phyloP scores from a whole-genome alignment of 2,329 filamentous ascomycete genomes.

The Talaromyces sp. region DNA sequence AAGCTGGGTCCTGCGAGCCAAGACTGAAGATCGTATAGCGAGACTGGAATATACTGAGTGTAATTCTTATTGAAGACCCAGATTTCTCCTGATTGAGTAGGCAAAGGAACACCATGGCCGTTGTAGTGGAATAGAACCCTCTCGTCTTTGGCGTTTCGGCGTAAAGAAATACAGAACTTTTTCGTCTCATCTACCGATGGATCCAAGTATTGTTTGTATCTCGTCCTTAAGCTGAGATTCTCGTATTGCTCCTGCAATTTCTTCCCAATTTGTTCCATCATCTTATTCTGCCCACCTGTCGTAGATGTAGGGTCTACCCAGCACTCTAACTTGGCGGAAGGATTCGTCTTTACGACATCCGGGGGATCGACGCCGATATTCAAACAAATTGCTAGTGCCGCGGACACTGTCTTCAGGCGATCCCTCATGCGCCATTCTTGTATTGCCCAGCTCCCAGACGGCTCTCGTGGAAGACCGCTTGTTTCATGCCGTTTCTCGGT shows the following conservation, averaged over 20 bases:
- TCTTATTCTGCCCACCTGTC: conserved; percentile 71
- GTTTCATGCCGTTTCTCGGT: conserved; percentile 97
- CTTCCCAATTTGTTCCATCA: conserved; percentile 92
- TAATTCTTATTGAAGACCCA: conserved; percentile 99
- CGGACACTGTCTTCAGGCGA: conserved; percentile 91
- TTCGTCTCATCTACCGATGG: conserved; percentile 96
- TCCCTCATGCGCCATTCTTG: conserved; percentile 98
- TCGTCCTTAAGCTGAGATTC: conserved; percentile 87
- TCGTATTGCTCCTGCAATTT: conserved; percentile 95
- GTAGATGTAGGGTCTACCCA: conserved; percentile 90
- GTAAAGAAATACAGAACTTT: conserved; percentile 86
- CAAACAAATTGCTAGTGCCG: conserved; percentile 86
- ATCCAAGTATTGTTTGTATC: conserved; percentile 95
- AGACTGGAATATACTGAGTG: conserved; percentile 97
- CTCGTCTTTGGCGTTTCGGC: conserved; percentile 92
- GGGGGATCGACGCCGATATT: conserved; percentile 98
- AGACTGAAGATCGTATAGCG: conserved; percentile 87
- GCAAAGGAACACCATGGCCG: conserved; percentile 93
- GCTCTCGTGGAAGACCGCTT: conserved; percentile 74
- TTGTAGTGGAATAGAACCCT: conserved; percentile 98
- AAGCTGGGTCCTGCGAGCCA: conserved; percentile 95
- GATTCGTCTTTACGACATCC: conserved; percentile 92
- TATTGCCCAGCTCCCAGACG: conserved; percentile 54
- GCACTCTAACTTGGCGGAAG: conserved; percentile 88
- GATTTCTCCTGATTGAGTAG: conserved; percentile 91